Evolutionary conservation across 306 rosid genomes (phyloP).

Genomic region (Abrus precatorius): DNA sequence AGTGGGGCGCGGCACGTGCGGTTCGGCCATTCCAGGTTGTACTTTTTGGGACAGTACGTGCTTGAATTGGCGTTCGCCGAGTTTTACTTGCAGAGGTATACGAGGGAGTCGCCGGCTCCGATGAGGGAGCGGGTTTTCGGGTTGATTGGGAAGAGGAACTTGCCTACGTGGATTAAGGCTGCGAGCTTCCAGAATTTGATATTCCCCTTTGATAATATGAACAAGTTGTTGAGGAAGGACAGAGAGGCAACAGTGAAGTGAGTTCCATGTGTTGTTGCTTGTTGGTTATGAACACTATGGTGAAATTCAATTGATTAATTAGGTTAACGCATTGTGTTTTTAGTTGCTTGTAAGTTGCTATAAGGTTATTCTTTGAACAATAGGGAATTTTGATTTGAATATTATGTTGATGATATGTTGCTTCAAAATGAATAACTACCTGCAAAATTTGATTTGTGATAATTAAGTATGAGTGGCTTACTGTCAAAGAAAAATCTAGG

Average conservation of each 20-base stretch:
- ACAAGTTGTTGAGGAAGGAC: conserved; percentile 74
- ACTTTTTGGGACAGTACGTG: conserved; percentile 88
- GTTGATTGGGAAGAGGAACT: conserved; percentile 75
- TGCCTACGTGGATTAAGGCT: conserved; percentile 83
- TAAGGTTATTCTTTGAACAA: conserved; percentile 1
- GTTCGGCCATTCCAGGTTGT: conserved; percentile 81
- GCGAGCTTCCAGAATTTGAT: conserved; percentile 90
- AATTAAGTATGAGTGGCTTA: background rate
- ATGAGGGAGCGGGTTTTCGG: conserved; percentile 90
- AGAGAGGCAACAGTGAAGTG: conserved; percentile 85
- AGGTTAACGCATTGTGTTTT: background rate
- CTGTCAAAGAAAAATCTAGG: conserved; percentile 2
- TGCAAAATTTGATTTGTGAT: conserved; percentile 4
- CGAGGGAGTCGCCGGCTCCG: conserved; percentile 90
- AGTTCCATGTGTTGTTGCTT: conserved; percentile 40
- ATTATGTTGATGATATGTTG: background rate
- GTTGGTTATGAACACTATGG: no score
- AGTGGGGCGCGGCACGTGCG: conserved; percentile 72
- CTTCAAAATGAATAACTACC: background rate
- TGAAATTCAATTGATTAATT: background rate
- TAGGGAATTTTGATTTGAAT: background rate
- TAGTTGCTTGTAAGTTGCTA: background rate
- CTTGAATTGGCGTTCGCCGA: conserved; percentile 78
- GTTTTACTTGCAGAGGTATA: conserved; percentile 84
- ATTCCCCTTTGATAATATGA: conserved; percentile 79